These are phyloP conservation scores for Rubus idaeus DNA, from an alignment of 306 rosid genomes.

Conservation along the genomic window DNA sequence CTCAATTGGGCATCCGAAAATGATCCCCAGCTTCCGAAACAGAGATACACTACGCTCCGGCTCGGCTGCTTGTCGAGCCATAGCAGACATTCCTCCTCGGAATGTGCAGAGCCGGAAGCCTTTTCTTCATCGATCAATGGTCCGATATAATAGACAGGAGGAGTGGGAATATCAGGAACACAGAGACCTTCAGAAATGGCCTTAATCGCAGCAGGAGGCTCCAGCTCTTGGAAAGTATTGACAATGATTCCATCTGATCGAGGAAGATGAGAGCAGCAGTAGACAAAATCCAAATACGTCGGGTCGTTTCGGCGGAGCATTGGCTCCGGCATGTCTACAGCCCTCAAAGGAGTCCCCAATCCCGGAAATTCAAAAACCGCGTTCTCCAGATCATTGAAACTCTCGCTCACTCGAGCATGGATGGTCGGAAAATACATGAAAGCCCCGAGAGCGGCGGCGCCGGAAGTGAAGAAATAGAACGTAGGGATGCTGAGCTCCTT, in stretches of 20 bases:
- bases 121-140: slow-evolving; percentile 20
- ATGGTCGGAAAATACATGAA: slow-evolving; percentile 18
- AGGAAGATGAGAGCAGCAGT: slow-evolving; percentile 1
- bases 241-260: slow-evolving; percentile 19
- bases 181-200: slow-evolving; percentile 18
- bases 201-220: slow-evolving; percentile 10
- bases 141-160: slow-evolving; percentile 30
- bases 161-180: slow-evolving; percentile 20
- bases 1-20: slow-evolving; percentile 18
- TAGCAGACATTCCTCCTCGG: slow-evolving; percentile 13
- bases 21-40: slow-evolving; percentile 35
- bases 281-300: neutral
- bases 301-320: slow-evolving; percentile 16
- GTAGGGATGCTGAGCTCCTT: slow-evolving; percentile 30
- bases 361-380: slow-evolving; percentile 15
- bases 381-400: slow-evolving; percentile 18
- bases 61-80: slow-evolving; percentile 36
- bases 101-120: neutral
- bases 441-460: slow-evolving; percentile 16
- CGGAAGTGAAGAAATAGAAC: slow-evolving; percentile 29
- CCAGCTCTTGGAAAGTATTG: slow-evolving; percentile 34
- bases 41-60: slow-evolving; percentile 29
- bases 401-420: neutral
- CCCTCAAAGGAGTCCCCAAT: neutral
- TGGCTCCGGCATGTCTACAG: neutral